Base-by-base conservation (phyloP, 129 eudicot genomes). In the Dittrichia graveolens region DNA sequence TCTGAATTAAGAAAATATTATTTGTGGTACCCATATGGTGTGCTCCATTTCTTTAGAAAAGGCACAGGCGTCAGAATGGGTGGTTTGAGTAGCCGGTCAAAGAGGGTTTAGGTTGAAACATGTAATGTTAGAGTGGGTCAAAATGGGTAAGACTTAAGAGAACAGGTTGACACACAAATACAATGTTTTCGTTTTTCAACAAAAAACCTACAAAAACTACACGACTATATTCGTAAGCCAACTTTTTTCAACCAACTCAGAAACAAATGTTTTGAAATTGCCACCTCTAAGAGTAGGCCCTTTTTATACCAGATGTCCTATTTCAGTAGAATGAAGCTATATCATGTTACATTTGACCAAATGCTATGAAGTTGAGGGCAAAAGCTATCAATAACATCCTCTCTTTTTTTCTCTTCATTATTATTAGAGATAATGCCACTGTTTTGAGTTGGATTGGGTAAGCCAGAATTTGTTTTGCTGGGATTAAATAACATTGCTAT, bases 291-390 rank as follows among this genome's bases (percentile, higher is more conserved):
- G 3, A 61, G 10, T 6, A n/a, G 11, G 47, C 6, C 3, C 40
- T 37, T 61, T 61, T 61, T 61, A 24, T 1, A 61, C 6, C 2
- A 7, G 47, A 61, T 24, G 2, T 44, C 40, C 11, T 16, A 44
- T 44, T 43, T 65, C 15, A 19, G 54, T 8, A 44, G 39, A 65
- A 44, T 11, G 16, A 45, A 40, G 8, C 8, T 5, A 5, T 35
- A 60, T 65, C 41, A 65, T 10, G 71, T 65, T 55, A 45, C 55
- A 65, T 16, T 19, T 45, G 41, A 65, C 39, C 12, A 24, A 65
- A 65, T 44, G 54, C 41, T 62, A 62, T 24, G 31, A 16, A 15
- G 49, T 39, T 62, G 14, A 37, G n/a, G 47, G n/a, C 13, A 62
- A n/a, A 10, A 62, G 31, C 7, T 62, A 13, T 39, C 49, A 7